Evolutionary conservation across 1,139 yeast genomes (phyloP).

Genomic region (Suhomyces ambrosiae): DNA sequence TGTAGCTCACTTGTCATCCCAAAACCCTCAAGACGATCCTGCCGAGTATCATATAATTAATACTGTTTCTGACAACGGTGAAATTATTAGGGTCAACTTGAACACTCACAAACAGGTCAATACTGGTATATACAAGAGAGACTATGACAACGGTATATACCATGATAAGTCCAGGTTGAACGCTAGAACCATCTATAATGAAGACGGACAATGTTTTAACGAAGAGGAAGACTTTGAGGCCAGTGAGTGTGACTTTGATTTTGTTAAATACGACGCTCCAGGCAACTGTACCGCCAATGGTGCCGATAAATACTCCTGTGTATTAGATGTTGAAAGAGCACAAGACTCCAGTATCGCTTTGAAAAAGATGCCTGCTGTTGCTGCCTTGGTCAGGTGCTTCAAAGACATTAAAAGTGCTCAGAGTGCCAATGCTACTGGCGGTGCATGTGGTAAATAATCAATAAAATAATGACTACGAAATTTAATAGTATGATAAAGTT

Average conservation of each 20-base stretch:
- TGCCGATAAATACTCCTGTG: slow-evolving; percentile 19
- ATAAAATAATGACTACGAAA: slow-evolving; percentile 8
- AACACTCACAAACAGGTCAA: slow-evolving; percentile 16
- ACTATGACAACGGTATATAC: slow-evolving; percentile 17
- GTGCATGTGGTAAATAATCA: slow-evolving; percentile 17
- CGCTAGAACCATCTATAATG: slow-evolving; percentile 9
- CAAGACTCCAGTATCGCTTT: slow-evolving; percentile 15
- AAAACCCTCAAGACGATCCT: slow-evolving; percentile 10
- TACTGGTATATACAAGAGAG: slow-evolving; percentile 17
- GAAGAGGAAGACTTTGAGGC: slow-evolving; percentile 15
- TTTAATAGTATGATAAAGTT: no score
- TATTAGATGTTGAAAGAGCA: slow-evolving; percentile 14
- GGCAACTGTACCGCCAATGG: slow-evolving; percentile 13
- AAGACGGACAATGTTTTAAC: slow-evolving; percentile 17
- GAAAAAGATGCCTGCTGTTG: slow-evolving; percentile 16
- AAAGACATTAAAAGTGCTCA: slow-evolving; percentile 14
- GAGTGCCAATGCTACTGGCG: slow-evolving; percentile 14
- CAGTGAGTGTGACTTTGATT: slow-evolving; percentile 17
- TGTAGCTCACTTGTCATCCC: slow-evolving; percentile 12
- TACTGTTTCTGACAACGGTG: slow-evolving; percentile 17
- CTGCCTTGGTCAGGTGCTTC: slow-evolving; percentile 19
- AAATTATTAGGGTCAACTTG: slow-evolving; percentile 19
- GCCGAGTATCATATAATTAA: slow-evolving; percentile 17
- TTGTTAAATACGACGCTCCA: slow-evolving; percentile 15
- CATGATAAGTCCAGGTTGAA: slow-evolving; percentile 7